phyloP scores from a whole-genome alignment of 768 basidiomycete species.

The Melanogaster broomeanus region DNA sequence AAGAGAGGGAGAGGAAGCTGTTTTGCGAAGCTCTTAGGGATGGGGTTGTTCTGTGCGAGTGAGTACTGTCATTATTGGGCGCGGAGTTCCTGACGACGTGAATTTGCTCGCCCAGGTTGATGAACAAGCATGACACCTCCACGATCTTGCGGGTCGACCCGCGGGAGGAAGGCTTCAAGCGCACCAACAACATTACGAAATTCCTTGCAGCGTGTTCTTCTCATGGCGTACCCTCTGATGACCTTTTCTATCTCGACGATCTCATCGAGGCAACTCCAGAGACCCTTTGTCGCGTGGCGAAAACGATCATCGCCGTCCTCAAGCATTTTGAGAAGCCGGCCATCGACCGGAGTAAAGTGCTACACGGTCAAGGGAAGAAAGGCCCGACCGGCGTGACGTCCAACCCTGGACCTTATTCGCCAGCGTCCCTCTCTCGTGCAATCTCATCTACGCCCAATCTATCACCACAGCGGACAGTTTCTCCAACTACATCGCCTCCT shows the following conservation, averaged over 20 bases:
- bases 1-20: slow-evolving; percentile 71
- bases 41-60: slow-evolving; percentile 91
- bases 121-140: slow-evolving; percentile 74
- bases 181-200: slow-evolving; percentile 71
- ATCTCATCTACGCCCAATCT: slow-evolving; percentile 69
- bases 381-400: slow-evolving; percentile 20
- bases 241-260: slow-evolving; percentile 70
- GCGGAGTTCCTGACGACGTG: slow-evolving; percentile 5
- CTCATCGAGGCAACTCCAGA: slow-evolving; percentile 62
- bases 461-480: slow-evolving; percentile 37
- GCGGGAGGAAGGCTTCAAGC: slow-evolving; percentile 65
- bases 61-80: slow-evolving; percentile 38
- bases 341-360: slow-evolving; percentile 46
- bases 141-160: slow-evolving; percentile 62
- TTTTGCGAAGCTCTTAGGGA: slow-evolving; percentile 81
- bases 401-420: slow-evolving; percentile 40
- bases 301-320: slow-evolving; percentile 69
- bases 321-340: slow-evolving; percentile 58
- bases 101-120: slow-evolving; percentile 48
- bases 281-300: slow-evolving; percentile 69
- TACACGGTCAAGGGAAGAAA: slow-evolving; percentile 42
- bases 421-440: slow-evolving; percentile 38
- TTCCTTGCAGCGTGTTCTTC: slow-evolving; percentile 77
- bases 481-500: slow-evolving; percentile 35
- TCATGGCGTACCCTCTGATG: slow-evolving; percentile 61